Evolutionary conservation across 345 rosid species (phyloP).

Genomic region (Arabidopsis thaliana): TAIR10.1 NC_003075.7:1534001-1534500

Average conservation of each 20-base stretch:
- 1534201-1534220: no score
- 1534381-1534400: no score
- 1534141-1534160: background rate
- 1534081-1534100: no score
- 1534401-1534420: no score
- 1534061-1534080: background rate
- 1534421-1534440: background rate
- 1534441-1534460: background rate
- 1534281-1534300: background rate
- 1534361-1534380: no score
- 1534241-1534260: background rate
- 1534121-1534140: background rate
- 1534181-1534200: slow-evolving; percentile 4
- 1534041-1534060: no score
- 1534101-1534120: background rate
- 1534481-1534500: no score
- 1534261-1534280: background rate
- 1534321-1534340: background rate
- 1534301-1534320: background rate
- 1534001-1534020: background rate
- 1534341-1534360: no score
- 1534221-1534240: background rate
- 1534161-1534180: background rate
- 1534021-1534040: background rate
- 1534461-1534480: no score